These are phyloP conservation scores for Cruciata laevipes DNA, from an alignment of 257 asterid species.

Conservation along the genomic window DNA sequence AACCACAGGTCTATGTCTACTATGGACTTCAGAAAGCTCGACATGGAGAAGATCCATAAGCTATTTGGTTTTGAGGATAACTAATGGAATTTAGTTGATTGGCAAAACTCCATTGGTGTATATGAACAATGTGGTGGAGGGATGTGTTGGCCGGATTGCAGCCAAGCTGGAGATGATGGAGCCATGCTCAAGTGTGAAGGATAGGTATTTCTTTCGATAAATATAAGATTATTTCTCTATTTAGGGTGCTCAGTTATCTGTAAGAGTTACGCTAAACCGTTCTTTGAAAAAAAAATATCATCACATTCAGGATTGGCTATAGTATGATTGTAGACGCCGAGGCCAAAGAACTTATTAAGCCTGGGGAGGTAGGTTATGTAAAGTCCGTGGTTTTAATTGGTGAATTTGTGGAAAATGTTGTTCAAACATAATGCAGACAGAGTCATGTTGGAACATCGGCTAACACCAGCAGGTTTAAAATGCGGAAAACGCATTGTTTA, in stretches of 20 bases:
- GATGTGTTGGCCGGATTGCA: constrained; percentile 90
- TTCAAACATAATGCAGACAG: no score
- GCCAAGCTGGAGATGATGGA: constrained; percentile 97
- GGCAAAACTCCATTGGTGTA: constrained; percentile 94
- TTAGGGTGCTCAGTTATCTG: neutral
- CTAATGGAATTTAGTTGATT: constrained; percentile 49
- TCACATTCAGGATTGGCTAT: constrained; percentile 71
- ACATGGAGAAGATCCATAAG: constrained; percentile 57
- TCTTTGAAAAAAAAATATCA: no score
- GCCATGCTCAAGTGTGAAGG: constrained; percentile 99
- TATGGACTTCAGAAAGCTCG: constrained; percentile 53
- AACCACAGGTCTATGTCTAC: constrained; percentile 52
- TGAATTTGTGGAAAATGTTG: no score
- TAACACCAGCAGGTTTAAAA: no score
- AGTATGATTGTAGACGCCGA: constrained; percentile 97
- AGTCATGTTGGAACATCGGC: no score
- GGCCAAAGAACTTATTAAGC: constrained; percentile 62
- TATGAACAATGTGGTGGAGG: constrained; percentile 81
- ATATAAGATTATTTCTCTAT: neutral
- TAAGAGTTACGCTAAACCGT: neutral
- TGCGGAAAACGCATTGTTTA: no score
- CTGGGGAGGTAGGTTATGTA: constrained; percentile 82
- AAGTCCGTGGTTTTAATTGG: no score
- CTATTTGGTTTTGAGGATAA: constrained; percentile 48
- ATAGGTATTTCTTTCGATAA: constrained; percentile 45